These are phyloP conservation scores for Zygosaccharomyces rouxii DNA, from an alignment of 805 yeast species.

Conservation along the genomic window DNA sequence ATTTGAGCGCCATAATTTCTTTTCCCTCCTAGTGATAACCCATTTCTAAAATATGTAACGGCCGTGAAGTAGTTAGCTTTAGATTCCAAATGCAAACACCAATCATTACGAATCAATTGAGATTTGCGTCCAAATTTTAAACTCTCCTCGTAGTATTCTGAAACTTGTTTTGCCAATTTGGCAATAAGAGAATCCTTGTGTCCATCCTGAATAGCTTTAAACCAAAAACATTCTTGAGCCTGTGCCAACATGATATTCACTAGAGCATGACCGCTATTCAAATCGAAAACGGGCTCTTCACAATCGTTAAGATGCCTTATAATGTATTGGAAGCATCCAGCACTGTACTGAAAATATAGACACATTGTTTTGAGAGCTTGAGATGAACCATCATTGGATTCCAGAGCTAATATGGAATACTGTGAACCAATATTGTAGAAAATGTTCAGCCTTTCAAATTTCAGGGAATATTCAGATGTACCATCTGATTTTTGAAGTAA, in stretches of 20 bases:
- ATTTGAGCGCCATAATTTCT: slow-evolving; percentile 69
- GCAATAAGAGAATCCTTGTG: slow-evolving; percentile 58
- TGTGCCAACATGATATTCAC: slow-evolving; percentile 63
- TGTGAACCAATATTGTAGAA: slow-evolving; percentile 66
- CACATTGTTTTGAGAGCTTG: slow-evolving; percentile 62
- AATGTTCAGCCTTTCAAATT: slow-evolving; percentile 58
- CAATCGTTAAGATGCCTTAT: slow-evolving; percentile 17
- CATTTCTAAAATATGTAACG: slow-evolving; percentile 62
- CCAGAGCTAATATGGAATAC: slow-evolving; percentile 53
- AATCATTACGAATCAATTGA: slow-evolving; percentile 52
- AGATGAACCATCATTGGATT: slow-evolving; percentile 40
- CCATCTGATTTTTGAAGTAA: slow-evolving; percentile 52
- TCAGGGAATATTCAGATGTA: slow-evolving; percentile 46
- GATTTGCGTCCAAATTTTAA: slow-evolving; percentile 42
- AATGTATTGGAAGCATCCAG: slow-evolving; percentile 55
- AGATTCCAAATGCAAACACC: slow-evolving; percentile 57
- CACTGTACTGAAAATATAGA: slow-evolving; percentile 61
- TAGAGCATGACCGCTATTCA: slow-evolving; percentile 48
- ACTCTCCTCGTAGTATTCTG: slow-evolving; percentile 51
- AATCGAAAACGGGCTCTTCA: slow-evolving; percentile 37
- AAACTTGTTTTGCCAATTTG: slow-evolving; percentile 58
- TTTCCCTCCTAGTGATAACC: slow-evolving; percentile 37
- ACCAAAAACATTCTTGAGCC: slow-evolving; percentile 86
- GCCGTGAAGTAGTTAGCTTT: slow-evolving; percentile 66
- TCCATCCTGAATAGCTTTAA: slow-evolving; percentile 46